Evolutionary conservation across 306 rosid genomes (phyloP).

Genomic region (Quercus robur): DNA sequence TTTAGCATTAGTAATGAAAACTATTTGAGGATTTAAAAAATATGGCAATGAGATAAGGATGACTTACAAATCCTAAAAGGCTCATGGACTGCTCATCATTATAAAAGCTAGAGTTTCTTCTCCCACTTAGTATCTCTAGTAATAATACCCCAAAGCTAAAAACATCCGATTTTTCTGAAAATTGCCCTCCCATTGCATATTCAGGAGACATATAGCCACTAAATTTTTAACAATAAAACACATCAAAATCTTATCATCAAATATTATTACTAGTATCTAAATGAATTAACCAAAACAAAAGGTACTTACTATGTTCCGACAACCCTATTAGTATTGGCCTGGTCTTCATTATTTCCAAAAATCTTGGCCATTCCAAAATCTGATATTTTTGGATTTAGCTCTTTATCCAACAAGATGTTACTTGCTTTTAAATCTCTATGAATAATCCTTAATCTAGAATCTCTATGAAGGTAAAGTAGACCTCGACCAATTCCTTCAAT

Average conservation of each 20-base stretch:
- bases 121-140: constrained; percentile 6
- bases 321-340: constrained; percentile 24
- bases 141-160: constrained; percentile 20
- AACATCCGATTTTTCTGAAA: neutral
- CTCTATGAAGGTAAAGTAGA: too few relatives aligned
- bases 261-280: neutral
- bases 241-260: neutral
- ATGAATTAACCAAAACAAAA: neutral
- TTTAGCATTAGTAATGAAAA: neutral
- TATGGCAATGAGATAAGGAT: neutral
- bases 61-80: constrained; percentile 21
- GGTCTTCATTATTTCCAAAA: neutral
- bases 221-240: neutral
- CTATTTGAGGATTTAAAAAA: neutral
- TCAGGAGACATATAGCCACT: neutral
- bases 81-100: neutral
- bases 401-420: too few relatives aligned
- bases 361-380: constrained; percentile 19
- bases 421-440: too few relatives aligned
- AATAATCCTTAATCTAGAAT: too few relatives aligned
- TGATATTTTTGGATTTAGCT: constrained; percentile 9
- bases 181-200: neutral
- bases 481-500: too few relatives aligned
- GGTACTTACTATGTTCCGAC: constrained; percentile 22
- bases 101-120: neutral